Evolutionary conservation across 2,329 filamentous ascomycete species (phyloP).

Genomic region (Helotiales sp.): DNA sequence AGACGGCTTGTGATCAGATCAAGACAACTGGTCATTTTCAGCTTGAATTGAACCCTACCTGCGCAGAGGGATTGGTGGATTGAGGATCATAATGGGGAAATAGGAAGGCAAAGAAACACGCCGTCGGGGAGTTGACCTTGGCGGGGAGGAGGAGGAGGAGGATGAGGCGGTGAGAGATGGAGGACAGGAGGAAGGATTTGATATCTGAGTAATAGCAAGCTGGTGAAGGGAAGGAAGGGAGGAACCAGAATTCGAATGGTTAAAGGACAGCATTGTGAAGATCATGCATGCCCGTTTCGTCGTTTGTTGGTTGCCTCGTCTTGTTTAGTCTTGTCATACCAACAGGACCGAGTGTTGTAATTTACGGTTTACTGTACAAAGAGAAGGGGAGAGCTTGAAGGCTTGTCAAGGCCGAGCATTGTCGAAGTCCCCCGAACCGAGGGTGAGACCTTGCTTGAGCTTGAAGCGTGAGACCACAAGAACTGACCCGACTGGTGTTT

Average conservation of each 20-base stretch:
- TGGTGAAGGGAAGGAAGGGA: background rate
- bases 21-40: background rate
- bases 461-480: background rate
- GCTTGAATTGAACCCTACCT: background rate
- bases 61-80: background rate
- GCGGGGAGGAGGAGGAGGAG: background rate
- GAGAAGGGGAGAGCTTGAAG: too few relatives aligned
- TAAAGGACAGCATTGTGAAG: background rate
- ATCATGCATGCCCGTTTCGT: slow-evolving; percentile 2
- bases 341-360: background rate
- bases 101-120: background rate
- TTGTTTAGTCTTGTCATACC: background rate
- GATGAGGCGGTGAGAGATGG: slow-evolving; percentile 6
- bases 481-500: background rate
- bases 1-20: slow-evolving; percentile 7
- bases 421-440: background rate
- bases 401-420: background rate
- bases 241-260: background rate
- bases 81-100: background rate
- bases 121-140: slow-evolving; percentile 4
- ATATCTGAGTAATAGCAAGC: background rate
- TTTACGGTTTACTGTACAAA: too few relatives aligned
- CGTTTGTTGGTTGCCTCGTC: background rate
- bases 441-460: background rate
- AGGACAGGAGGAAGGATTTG: background rate